Percentiles rank a stretch among this genome's conserved stretches.
phyloP scores from a whole-genome alignment of 2,329 filamentous ascomycete species.

The Phaeosphaeriaceae sp. region DNA sequence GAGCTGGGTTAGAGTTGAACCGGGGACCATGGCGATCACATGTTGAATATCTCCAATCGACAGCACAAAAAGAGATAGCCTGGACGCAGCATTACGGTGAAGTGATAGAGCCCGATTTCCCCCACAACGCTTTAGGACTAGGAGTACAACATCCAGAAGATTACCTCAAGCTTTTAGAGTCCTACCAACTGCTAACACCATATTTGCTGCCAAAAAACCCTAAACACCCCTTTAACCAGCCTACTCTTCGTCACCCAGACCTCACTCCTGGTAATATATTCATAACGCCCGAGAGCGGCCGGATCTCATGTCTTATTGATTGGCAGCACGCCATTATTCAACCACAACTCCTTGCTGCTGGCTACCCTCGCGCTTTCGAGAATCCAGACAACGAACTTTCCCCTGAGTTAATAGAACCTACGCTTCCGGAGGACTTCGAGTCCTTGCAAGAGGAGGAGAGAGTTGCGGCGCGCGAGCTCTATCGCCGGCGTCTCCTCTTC shows the following conservation, averaged over 20 bases:
- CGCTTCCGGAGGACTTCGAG: constrained; percentile 14
- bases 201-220: constrained; percentile 17
- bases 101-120: constrained; percentile 18
- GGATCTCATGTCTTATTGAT: constrained; percentile 19
- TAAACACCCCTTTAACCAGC: constrained; percentile 16
- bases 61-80: constrained; percentile 16
- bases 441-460: constrained; percentile 11
- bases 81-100: constrained; percentile 17
- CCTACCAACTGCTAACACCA: constrained; percentile 13
- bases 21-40: constrained; percentile 34
- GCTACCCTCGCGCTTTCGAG: constrained; percentile 17
- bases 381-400: constrained; percentile 16
- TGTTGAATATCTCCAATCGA: constrained; percentile 20
- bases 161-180: constrained; percentile 12
- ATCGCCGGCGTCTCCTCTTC: constrained; percentile 21
- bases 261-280: constrained; percentile 20
- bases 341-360: constrained; percentile 18
- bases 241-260: constrained; percentile 20
- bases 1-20: constrained; percentile 22
- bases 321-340: constrained; percentile 20
- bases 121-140: constrained; percentile 14
- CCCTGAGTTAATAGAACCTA: constrained; percentile 9
- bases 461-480: constrained; percentile 9
- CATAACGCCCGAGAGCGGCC: constrained; percentile 14
- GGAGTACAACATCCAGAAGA: constrained; percentile 17